Base-by-base conservation (phyloP, 192 early-diverging fungal species). In the Backusella circina region DNA sequence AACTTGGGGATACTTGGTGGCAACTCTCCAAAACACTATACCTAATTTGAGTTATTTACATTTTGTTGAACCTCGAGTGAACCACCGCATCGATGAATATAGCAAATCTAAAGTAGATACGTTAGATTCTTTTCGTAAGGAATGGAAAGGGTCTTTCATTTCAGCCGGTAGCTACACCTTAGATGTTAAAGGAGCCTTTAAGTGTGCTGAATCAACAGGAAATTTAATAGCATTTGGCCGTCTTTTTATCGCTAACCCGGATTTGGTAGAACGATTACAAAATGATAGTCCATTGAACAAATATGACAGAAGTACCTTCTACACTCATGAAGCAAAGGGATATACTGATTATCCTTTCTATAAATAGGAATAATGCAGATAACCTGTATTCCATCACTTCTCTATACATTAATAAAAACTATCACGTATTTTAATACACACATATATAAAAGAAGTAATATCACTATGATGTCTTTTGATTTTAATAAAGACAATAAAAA, bases 181-280 rank as follows among this genome's bases (percentile, higher is more conserved):
- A 39, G 41, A 73, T 79, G 54, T 31, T 26, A 23, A 70, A 38
- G n/a, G n/a, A 8, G 75, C 69, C 10, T 50, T 74, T 18, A 30
- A 44, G 6, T n/a, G 35, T 51, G 36, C 50, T 39, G 81, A 83
- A 16, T 32, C 70, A 30, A 35, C 66, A 26, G 76, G 35, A 26
- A 71, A 82, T 30, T 30, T 82, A 18, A 57, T 82, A 2, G 81
- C 67, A 38, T 78, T 76, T 65, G 82, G 80, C 15, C 70, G 82
- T 15, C 37, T 41, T 23, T 83, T 77, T 39, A 74, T 83, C 54
- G 79, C 82, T 23, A 83, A 83, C 31, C 82, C 80, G 35, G 82
- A 83, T 51, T 51, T 82, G 5, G 77, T 69, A 1, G n/a, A 70
- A 2, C 79, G 82, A 31, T 33, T 83, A 15, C 30, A 71, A 16